Conservation (phyloP, 768 basidiomycete species). For the Phlebiopsis gigantea region DNA sequence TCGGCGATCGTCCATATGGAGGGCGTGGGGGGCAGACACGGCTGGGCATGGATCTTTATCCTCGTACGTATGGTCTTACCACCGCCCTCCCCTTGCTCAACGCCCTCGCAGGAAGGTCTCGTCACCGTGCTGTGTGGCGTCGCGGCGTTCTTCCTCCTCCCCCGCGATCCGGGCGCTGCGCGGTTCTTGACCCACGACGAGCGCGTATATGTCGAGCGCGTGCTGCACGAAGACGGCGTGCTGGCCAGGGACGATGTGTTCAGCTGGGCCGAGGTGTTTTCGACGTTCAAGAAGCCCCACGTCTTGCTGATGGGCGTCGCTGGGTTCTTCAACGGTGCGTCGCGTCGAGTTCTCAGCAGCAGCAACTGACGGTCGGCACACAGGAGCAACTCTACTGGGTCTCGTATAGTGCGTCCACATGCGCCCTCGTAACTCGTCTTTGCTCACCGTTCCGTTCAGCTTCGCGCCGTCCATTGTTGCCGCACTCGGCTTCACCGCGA, state of each 20-base stretch:
- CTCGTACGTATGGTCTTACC: too few species aligned
- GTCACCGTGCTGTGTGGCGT: conserved; percentile 10
- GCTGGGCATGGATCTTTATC: conserved; percentile 69
- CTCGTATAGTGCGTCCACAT: conserved; percentile 22
- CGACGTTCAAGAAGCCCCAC: conserved; percentile 12
- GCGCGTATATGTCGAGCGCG: conserved; percentile 4
- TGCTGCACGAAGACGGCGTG: conserved; percentile 12
- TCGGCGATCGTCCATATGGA: conserved; percentile 55
- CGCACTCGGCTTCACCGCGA: conserved; percentile 24
- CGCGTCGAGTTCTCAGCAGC: not conserved
- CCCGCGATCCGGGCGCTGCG: not conserved
- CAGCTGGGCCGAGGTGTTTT: conserved; percentile 6
- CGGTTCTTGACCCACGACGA: conserved; percentile 13
- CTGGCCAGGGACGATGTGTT: conserved; percentile 9
- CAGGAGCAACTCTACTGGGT: conserved; percentile 17
- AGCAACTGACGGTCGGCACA: not conserved
- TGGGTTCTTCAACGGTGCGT: conserved; percentile 11
- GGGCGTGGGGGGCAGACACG: conserved; percentile 45
- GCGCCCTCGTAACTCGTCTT: not conserved
- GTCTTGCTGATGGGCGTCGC: conserved; percentile 8
- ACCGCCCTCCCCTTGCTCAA: not conserved
- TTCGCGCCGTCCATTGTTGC: conserved; percentile 25
- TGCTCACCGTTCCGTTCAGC: not conserved
- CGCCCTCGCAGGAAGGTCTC: conserved; percentile 5
- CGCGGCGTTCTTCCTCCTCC: conserved; percentile 6